Evolutionary conservation across 2,329 filamentous ascomycete genomes (phyloP).

Genomic region (Phaeoacremonium minimum): DNA sequence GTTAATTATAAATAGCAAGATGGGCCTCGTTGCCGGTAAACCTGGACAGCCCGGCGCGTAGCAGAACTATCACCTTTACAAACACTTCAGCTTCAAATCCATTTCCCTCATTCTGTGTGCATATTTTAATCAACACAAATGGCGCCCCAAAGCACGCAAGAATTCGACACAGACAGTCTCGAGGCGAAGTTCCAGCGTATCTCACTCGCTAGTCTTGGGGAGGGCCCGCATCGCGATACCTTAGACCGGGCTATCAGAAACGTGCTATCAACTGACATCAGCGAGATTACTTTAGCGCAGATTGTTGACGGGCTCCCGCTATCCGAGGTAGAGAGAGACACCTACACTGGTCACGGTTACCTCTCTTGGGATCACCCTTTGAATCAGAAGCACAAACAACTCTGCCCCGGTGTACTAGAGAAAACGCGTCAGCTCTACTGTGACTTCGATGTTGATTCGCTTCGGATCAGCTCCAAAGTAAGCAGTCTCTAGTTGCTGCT

Average conservation of each 20-base stretch:
- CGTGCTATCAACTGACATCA: conserved; percentile 1
- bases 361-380: background rate
- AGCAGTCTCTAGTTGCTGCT: background rate
- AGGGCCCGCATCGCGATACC: too few species aligned
- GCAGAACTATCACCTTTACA: too few species aligned
- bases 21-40: too few species aligned
- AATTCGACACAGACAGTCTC: too few species aligned
- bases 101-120: too few species aligned
- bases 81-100: too few species aligned
- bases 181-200: background rate
- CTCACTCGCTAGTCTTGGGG: too few species aligned
- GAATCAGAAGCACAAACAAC: conserved; percentile 1
- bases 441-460: conserved; percentile 4
- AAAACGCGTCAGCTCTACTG: conserved; percentile 2
- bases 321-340: background rate
- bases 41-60: too few species aligned
- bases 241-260: background rate
- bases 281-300: conserved; percentile 3
- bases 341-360: background rate
- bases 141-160: too few species aligned
- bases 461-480: background rate
- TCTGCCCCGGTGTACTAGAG: conserved; percentile 8
- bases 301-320: conserved; percentile 5
- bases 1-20: too few species aligned
- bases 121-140: too few species aligned